Percentiles rank a stretch among this genome's conserved stretches.
Conservation (phyloP, 2,329 filamentous ascomycete species). For the Onygenales sp. region DNA sequence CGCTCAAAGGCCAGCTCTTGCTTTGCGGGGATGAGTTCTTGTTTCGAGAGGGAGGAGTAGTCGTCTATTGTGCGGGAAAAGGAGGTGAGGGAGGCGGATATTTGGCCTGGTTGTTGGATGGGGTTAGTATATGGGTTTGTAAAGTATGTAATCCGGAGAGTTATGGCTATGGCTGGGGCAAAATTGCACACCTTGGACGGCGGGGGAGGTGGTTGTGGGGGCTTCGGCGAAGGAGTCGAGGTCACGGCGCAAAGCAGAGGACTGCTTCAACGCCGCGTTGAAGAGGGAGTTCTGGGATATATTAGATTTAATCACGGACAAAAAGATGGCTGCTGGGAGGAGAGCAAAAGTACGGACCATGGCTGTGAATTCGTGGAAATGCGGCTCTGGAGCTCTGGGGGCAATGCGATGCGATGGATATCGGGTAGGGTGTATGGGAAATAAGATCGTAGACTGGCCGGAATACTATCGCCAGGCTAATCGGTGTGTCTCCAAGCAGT, state of each 20-base stretch:
- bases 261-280: constrained; percentile 78
- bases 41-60: constrained; percentile 73
- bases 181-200: constrained; percentile 44
- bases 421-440: too few relatives aligned
- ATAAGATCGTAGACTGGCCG: too few relatives aligned
- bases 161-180: neutral
- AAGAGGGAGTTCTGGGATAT: constrained; percentile 63
- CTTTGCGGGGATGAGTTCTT: constrained; percentile 84
- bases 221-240: constrained; percentile 59
- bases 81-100: constrained; percentile 67
- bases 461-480: too few relatives aligned
- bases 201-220: constrained; percentile 48
- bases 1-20: constrained; percentile 83
- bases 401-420: too few relatives aligned
- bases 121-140: constrained; percentile 14
- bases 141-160: neutral
- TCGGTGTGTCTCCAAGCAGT: too few relatives aligned
- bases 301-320: neutral
- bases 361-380: too few relatives aligned
- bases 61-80: constrained; percentile 89
- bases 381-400: too few relatives aligned
- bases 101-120: constrained; percentile 48
- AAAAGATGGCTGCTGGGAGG: neutral
- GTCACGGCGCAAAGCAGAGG: constrained; percentile 66
- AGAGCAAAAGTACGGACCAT: too few relatives aligned